Base-by-base conservation (phyloP, 2,329 filamentous ascomycete species). In the Dactylonectria macrodidyma region DNA sequence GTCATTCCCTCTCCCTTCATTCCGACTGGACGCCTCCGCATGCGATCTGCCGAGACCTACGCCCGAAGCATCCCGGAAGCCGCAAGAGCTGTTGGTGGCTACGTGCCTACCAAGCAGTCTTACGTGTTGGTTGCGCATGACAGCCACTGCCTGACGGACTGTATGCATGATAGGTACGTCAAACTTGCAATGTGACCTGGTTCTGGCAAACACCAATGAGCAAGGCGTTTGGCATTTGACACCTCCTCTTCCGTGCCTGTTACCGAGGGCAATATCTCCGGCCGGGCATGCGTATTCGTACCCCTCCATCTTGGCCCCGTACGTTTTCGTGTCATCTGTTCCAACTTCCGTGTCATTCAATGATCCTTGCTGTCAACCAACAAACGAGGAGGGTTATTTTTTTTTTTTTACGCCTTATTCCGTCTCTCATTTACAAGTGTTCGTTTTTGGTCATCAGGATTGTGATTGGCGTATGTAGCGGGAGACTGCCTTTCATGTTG, bases 51-150 rank as follows among this genome's bases (percentile, higher is more conserved):
- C 58, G 60, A 58, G 54, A 19, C 33, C 36, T 65, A 56, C 59
- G 48, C 65, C 72, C 71, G 71, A 75, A 30, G 65, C 58, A 57
- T 62, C 61, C 69, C 44, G 54, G 61, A 52, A 41, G 50, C 58
- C 22, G 51, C 26, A 62, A 58, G 65, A 58, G 48, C 54, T 57
- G 62, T 65, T 71, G 51, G 63, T 58, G 59, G 41, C 67, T 71
- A 60, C 68, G 26, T 30, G 26, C 26, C 26, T 30, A 7, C 26
- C 26, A 4, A 30, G 26, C 7, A 30, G 26, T 58, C 54, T 60
- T n/a, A 52, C 46, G 59, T 57, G 56, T 60, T 66, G 56, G 64
- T 61, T 36, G 47, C 30, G 30, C 19, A 24, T 24, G 46, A 22
- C 46, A 66, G 47, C 62, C 62, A 66, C 62, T 62, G 51, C 38